Evolutionary conservation across 495 filamentous ascomycete species (phyloP), one percentile per base, ranked within the genome.

Genomic region (Annulohypoxylon nitens): DNA sequence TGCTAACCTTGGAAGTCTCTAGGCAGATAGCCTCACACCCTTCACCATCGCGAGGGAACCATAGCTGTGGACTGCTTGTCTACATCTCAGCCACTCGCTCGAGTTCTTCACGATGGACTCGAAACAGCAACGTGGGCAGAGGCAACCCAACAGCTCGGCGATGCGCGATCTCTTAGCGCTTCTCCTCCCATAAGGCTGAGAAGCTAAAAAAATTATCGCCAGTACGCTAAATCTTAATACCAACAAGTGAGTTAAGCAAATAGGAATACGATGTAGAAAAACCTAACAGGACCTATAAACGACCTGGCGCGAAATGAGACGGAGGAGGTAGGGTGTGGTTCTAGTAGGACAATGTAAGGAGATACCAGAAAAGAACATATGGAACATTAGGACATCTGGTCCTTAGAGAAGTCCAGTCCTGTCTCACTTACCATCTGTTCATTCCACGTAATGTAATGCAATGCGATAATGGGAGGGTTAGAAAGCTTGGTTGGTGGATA

Each of bases 51-150:
- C 34, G 64, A 71, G 69, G 73, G 69, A 75, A 45, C 69, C 69
- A 43, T 43, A 68, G 57, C 47, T 64, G 60, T 7, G 50, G 33
- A 48, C 67, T 30, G 57, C n/a, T 51, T 61, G 54, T 37, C 53
- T 64, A 50, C 67, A 60, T 37, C 53, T 68, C 64, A 64, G 67
- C 67, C 67, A 75, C 67, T 71, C 53, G 34, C 67, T 63, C 9
- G 41, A 70, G 41, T 18, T 51, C 20, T 10, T n/a, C 16, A 18
- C n/a, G 57, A 43, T 60, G 12, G 57, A 60, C 57, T 60, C 57
- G 57, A 60, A 34, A 60, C 57, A 20, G 43, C 51, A 18, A 11
- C 10, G 25, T 23, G 43, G 20, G 25, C 20, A 70, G 55, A 67
- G 43, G 57, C 59, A 58, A 39, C 67, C 69, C 55, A 53, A 7